These are phyloP conservation scores for Rhizophagus sp. DNA, from an alignment of 192 early-diverging fungal genomes.

Conservation along the genomic window DNA sequence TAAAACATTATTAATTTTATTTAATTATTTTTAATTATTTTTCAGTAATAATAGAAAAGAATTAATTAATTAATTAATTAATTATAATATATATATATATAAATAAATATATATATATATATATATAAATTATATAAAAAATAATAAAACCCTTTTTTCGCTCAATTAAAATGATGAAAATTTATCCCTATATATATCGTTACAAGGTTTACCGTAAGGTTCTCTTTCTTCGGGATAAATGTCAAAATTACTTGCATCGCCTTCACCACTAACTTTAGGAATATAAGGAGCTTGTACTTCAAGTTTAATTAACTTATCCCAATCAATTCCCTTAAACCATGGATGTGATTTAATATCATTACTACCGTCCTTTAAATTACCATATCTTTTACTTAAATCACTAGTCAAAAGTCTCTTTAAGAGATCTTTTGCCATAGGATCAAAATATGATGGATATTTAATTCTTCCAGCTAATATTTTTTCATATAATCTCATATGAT, in stretches of 20 bases:
- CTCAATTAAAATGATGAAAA: conserved; percentile 19
- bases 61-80: too few relatives aligned
- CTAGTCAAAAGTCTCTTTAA: conserved; percentile 76
- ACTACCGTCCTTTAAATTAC: conserved; percentile 82
- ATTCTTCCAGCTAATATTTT: conserved; percentile 87
- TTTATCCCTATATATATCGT: conserved; percentile 24
- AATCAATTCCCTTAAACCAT: conserved; percentile 96
- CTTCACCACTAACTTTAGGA: conserved; percentile 77
- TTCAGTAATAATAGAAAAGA: too few relatives aligned
- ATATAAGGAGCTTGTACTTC: conserved; percentile 86
- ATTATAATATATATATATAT: too few relatives aligned
- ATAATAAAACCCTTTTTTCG: neutral
- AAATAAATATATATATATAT: too few relatives aligned
- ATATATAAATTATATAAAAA: too few relatives aligned
- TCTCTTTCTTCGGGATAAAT: conserved; percentile 90
- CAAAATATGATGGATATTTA: conserved; percentile 85
- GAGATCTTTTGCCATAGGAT: conserved; percentile 79
- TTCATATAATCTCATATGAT: conserved; percentile 90
- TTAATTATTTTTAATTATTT: too few relatives aligned
- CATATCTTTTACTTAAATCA: conserved; percentile 84
- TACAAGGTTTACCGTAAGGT: conserved; percentile 67
- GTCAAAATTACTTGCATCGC: conserved; percentile 95
- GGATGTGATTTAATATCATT: conserved; percentile 91
- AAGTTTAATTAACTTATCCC: conserved; percentile 70
- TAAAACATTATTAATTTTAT: too few relatives aligned